Conservation (phyloP, 768 basidiomycete genomes). For the Rhodotorula diobovata region DNA sequence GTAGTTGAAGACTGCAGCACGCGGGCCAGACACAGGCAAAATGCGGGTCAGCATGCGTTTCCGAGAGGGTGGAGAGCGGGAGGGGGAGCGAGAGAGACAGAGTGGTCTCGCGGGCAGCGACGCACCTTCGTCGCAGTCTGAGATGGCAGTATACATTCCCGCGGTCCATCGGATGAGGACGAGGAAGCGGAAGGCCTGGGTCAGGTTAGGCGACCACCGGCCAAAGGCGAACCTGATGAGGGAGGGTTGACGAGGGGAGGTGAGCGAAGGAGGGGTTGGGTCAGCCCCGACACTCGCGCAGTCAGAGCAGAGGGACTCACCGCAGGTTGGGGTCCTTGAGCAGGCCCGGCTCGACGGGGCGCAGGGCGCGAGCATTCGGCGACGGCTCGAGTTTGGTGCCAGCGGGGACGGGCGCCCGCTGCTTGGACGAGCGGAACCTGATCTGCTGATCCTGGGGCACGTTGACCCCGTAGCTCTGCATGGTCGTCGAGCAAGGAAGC, state of each 20-base stretch:
- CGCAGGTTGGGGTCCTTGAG: conserved; percentile 30
- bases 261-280: too few relatives aligned
- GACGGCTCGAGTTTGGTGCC: background rate
- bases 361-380: conserved; percentile 18
- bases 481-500: background rate
- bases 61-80: too few relatives aligned
- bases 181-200: conserved; percentile 74
- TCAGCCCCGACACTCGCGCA: too few relatives aligned
- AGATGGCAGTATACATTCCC: conserved; percentile 86
- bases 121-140: conserved; percentile 95
- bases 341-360: conserved; percentile 22
- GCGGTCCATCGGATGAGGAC: conserved; percentile 71
- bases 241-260: background rate
- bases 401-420: background rate
- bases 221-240: conserved; percentile 23
- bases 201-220: conserved; percentile 61
- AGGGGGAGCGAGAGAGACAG: too few relatives aligned
- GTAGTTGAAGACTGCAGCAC: conserved; percentile 98
- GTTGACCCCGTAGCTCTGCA: conserved; percentile 25
- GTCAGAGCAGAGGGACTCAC: too few relatives aligned
- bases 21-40: background rate
- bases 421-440: conserved; percentile 21
- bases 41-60: background rate
- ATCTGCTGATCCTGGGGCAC: conserved; percentile 35
- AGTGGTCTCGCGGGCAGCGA: background rate